Conservation (phyloP, 139 green algal genomes). For the Closterium sp. region DNA sequence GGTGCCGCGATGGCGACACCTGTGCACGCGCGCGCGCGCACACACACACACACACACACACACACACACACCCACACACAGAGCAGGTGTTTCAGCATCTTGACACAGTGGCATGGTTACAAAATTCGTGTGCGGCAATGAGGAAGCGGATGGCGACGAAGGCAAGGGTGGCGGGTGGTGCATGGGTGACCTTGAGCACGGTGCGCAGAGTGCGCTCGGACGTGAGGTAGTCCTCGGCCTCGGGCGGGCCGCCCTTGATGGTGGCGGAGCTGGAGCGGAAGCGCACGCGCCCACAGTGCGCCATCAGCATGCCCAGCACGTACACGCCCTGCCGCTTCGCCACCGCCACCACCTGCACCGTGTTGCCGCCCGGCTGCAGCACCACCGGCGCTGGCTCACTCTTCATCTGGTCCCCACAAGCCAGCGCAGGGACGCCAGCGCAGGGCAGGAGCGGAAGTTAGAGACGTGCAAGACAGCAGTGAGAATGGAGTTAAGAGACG, state of each 20-base stretch:
- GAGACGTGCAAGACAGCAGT: background rate
- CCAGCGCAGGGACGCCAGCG: background rate
- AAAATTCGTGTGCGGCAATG: background rate
- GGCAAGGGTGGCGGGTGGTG: no score
- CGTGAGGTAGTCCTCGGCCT: constrained; percentile 31
- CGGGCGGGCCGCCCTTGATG: constrained; percentile 10
- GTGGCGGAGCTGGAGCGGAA: constrained; percentile 20
- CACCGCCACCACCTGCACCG: constrained; percentile 21
- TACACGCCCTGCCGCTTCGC: constrained; percentile 36
- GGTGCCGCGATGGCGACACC: constrained; percentile 28
- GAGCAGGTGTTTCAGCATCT: no score
- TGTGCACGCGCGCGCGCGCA: background rate
- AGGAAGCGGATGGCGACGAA: background rate
- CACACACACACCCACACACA: background rate
- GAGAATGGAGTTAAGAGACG: constrained; percentile 4
- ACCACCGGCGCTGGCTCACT: background rate
- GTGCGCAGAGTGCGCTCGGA: constrained; percentile 16
- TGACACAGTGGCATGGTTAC: no score
- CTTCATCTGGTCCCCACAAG: background rate
- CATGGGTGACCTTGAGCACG: constrained; percentile 27
- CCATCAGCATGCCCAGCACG: constrained; percentile 33
- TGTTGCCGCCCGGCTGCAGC: constrained; percentile 33
- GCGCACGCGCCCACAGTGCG: constrained; percentile 10
- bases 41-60: background rate
- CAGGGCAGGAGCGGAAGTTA: background rate